Conservation (phyloP, 345 rosid genomes). For the Euphorbia tirucalli region DNA sequence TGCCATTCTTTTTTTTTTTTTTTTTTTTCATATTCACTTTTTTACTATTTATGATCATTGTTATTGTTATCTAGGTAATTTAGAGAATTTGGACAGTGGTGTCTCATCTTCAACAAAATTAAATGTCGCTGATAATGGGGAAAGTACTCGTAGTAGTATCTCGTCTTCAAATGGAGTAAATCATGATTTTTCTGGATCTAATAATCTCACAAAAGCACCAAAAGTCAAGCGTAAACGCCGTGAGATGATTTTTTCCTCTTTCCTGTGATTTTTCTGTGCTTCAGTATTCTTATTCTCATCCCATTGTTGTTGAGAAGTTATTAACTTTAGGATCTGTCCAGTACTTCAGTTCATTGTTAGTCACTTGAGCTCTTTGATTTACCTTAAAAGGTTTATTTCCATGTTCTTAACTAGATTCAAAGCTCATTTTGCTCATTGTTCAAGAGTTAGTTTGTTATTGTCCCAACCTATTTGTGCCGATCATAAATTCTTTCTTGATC, state of each 20-base stretch:
- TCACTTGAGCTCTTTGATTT: background rate
- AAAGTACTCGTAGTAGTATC: background rate
- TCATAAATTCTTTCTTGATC: constrained; percentile 8
- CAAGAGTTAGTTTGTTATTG: constrained; percentile 8
- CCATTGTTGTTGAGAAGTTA: background rate
- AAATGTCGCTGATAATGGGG: background rate
- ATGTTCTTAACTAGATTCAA: background rate
- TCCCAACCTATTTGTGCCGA: background rate
- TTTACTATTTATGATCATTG: background rate
- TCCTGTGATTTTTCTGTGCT: background rate
- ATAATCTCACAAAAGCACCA: constrained; percentile 18
- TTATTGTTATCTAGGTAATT: constrained; percentile 8
- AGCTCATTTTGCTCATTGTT: background rate
- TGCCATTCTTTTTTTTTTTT: background rate
- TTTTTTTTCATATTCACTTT: background rate
- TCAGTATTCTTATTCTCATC: background rate
- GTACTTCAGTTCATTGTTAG: background rate
- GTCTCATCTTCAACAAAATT: constrained; percentile 10
- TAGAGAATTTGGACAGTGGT: constrained; percentile 22
- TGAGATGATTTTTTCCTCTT: constrained; percentile 27
- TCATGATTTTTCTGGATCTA: constrained; percentile 14
- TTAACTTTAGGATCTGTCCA: background rate
- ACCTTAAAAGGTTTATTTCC: too few species aligned
- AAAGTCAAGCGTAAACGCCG: constrained; percentile 42
- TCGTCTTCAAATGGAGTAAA: background rate